Base-by-base conservation (phyloP, 1,284 basidiomycete species). In the Rhodotorula glutinis region DNA sequence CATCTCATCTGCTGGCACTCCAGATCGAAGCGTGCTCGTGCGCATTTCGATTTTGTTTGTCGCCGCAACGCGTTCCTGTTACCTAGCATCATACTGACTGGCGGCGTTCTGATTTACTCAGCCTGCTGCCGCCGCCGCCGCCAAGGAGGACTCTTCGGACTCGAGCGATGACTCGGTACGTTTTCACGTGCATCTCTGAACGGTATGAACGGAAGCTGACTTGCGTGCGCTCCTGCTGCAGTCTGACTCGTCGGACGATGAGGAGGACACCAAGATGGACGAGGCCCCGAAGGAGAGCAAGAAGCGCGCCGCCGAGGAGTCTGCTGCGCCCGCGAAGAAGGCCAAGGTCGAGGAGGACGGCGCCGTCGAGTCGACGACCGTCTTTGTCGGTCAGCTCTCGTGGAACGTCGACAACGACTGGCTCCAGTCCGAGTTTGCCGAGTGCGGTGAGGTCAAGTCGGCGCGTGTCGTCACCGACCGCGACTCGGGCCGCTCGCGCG, bases 361-460 rank as follows among this genome's bases (percentile, higher is more conserved):
- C 53, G 79, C 81, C 54, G 81, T 81, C 40, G 80, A 82, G 43
- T 85, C 83, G 56, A 88, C 85, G 78, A 88, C 87, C 60, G 85
- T 98, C 76, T 98, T 94, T 78, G 92, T 98, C 74, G 95, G 95
- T 63, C 86, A 87, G 72, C 85, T 99, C 59, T 95, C 92, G 43
- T 99, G 93, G 93, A 93, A 92, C 79, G 88, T 98, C 74, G 95
- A 98, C 83, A 90, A 93, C 79, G 95, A 97, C 80, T 92, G 93
- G 85, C 87, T 98, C 73, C 86, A 88, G 62, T 85, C 87, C 79
- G 95, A 97, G 80, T 98, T 99, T 76, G 87, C 88, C 57, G 83
- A 85, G 62, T 94, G 88, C 77, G 95, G 95, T 69, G 89, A 93
- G 79, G 86, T 99, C 73, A 84, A 88, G 73, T 87, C 86, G 46